phyloP scores from a whole-genome alignment of 2,329 filamentous ascomycete species.

The Aspergillus quadrilineatus region DNA sequence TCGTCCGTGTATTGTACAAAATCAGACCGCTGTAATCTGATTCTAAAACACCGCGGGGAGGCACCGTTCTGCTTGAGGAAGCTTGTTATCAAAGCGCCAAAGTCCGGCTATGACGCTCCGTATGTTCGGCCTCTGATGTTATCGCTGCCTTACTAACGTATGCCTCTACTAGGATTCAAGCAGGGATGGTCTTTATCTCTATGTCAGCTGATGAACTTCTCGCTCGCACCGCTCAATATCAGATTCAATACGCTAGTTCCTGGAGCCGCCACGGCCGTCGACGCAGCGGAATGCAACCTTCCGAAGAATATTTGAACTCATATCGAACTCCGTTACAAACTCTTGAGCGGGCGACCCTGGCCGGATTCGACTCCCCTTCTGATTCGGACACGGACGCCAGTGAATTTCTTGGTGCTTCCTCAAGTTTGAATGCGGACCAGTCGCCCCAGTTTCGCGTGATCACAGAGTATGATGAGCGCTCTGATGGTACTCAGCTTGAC shows the following conservation, averaged over 20 bases:
- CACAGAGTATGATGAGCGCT: constrained; percentile 40
- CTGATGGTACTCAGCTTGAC: constrained; percentile 37
- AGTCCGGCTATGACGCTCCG: constrained; percentile 79
- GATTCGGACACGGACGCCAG: constrained; percentile 27
- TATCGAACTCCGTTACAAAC: constrained; percentile 38
- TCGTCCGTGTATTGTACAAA: constrained; percentile 86
- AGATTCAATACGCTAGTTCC: constrained; percentile 62
- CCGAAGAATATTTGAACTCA: constrained; percentile 42
- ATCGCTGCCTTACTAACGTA: constrained; percentile 32
- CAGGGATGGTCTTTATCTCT: constrained; percentile 87
- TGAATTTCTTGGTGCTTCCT: constrained; percentile 11
- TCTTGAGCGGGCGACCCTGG: constrained; percentile 29
- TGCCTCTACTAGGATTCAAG: constrained; percentile 65
- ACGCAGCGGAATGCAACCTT: constrained; percentile 34
- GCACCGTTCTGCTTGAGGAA: constrained; percentile 81
- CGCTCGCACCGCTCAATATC: constrained; percentile 69
- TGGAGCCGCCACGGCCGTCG: constrained; percentile 29
- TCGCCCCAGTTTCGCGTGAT: constrained; percentile 36
- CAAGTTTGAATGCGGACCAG: constrained; percentile 17
- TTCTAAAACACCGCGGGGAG: constrained; percentile 76
- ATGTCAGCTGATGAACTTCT: constrained; percentile 80
- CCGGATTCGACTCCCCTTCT: constrained; percentile 24
- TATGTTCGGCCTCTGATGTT: constrained; percentile 51
- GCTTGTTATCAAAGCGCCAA: constrained; percentile 82
- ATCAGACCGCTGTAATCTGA: constrained; percentile 80